Conservation (phyloP, 306 rosid species). For the Cercis canadensis region DNA sequence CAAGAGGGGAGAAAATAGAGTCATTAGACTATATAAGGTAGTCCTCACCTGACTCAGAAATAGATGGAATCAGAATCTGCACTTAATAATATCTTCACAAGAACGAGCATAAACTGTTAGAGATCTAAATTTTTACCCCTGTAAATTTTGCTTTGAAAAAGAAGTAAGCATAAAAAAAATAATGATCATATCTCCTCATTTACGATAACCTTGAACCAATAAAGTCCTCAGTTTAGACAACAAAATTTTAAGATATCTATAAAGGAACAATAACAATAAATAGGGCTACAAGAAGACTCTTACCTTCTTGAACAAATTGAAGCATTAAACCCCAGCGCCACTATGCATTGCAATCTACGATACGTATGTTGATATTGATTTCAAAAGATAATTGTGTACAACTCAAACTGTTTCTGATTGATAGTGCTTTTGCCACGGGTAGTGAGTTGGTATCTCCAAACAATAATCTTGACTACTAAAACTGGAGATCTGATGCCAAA, state of each 20-base stretch:
- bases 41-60: constrained; percentile 41
- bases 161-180: neutral
- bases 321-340: constrained; percentile 34
- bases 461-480: constrained; percentile 47
- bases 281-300: constrained; percentile 30
- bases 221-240: constrained; percentile 14
- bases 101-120: constrained; percentile 21
- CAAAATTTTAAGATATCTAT: constrained; percentile 17
- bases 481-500: constrained; percentile 64
- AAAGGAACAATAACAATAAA: constrained; percentile 30
- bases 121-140: constrained; percentile 7
- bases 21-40: constrained; percentile 30
- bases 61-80: constrained; percentile 35
- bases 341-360: constrained; percentile 34
- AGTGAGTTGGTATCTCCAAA: constrained; percentile 47
- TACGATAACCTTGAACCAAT: constrained; percentile 26
- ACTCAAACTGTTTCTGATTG: constrained; percentile 42
- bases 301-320: constrained; percentile 55
- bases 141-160: constrained; percentile 2
- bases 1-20: constrained; percentile 20
- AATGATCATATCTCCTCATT: constrained; percentile 12
- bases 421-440: constrained; percentile 44
- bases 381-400: constrained; percentile 35
- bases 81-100: constrained; percentile 24
- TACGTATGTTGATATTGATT: constrained; percentile 33